A percentile compares a stretch with the other conserved stretches of the same genome.
These are phyloP conservation scores for Spathaspora arborariae DNA, from an alignment of 805 yeast species.

Conservation along the genomic window DNA sequence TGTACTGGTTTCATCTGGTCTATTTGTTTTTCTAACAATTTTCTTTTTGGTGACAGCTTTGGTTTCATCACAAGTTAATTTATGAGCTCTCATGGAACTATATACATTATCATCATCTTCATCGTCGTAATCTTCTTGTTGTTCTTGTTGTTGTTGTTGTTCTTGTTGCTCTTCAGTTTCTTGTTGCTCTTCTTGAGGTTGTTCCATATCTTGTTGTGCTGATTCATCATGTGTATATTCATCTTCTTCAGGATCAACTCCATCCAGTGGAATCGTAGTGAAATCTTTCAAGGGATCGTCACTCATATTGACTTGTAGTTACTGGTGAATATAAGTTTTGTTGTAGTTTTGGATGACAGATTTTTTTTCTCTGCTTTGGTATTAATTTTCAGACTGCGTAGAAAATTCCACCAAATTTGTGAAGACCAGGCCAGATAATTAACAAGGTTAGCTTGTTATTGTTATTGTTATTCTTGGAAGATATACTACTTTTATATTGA, in stretches of 20 bases:
- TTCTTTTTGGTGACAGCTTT: slow-evolving; percentile 23
- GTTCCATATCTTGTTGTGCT: slow-evolving; percentile 5
- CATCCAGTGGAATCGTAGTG: slow-evolving; percentile 9
- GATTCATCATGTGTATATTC: slow-evolving; percentile 5
- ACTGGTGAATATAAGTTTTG: no score
- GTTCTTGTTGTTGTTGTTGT: slow-evolving; percentile 1
- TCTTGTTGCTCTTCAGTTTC: no score
- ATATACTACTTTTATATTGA: no score
- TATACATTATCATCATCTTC: slow-evolving; percentile 23
- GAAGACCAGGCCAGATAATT: no score
- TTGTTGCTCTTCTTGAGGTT: slow-evolving; percentile 14
- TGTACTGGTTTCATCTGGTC: not conserved
- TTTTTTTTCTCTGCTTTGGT: no score
- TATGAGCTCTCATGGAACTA: slow-evolving; percentile 19
- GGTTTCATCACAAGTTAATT: slow-evolving; percentile 10
- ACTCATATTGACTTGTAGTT: slow-evolving; percentile 5
- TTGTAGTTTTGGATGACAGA: not conserved
- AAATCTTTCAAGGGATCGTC: slow-evolving; percentile 10
- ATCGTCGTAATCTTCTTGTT: slow-evolving; percentile 8
- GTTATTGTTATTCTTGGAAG: no score
- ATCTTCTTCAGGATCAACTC: slow-evolving; percentile 7
- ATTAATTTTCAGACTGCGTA: no score
- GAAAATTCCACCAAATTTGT: no score
- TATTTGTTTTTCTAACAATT: slow-evolving; percentile 18
- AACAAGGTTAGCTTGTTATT: no score